Evolutionary conservation across 225 moss, liverwort and hornwort genomes (phyloP), one percentile per base, ranked within the genome.

Genomic region (Physcomitrellopsis africana): DNA sequence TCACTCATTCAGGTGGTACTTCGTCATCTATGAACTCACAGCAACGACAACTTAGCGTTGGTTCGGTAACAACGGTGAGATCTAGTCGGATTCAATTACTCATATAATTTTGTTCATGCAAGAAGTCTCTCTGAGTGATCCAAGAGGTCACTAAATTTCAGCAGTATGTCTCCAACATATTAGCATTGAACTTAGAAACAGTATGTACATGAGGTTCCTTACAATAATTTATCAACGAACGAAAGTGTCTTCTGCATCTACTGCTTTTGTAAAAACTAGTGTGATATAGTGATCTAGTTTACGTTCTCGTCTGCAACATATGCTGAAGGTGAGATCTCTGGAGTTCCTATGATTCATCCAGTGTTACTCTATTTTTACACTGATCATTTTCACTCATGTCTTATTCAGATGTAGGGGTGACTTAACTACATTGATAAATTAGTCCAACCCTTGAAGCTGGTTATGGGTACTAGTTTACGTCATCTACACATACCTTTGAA

Each of bases 31-130:
- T 23, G 44, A 37, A 60, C 72, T 24, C 43, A 3, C 37, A 60
- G 61, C 55, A 22, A 15, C 67, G 60, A 66, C 48, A 56, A 29
- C 42, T 17, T 67, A 45, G 53, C 54, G 52, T 17, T 43, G 41
- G 22, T 52, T 19, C 54, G 41, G 27, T 13, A 61, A 48, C 54
- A 23, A 17, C 10, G 73, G 80, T 73, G 23, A 53, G 69, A 47
- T 14, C 1, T 9, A 27, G 32, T 5, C 32, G 7, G 4, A 5
- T 37, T 37, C 54, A 9, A 55, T 45, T 67, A 1, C 43, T 57
- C 27, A 13, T 8, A 58, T 12, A 6, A 47, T 44, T 43, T 16
- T 62, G 9, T 72, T 49, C 24, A 58, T 58, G 11, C 24, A 23
- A 16, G n/a, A 8, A 18, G 8, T 51, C 51, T 11, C 12, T 13